phyloP scores from a whole-genome alignment of 2,329 filamentous ascomycete genomes.

The Sporothrix pallida region DNA sequence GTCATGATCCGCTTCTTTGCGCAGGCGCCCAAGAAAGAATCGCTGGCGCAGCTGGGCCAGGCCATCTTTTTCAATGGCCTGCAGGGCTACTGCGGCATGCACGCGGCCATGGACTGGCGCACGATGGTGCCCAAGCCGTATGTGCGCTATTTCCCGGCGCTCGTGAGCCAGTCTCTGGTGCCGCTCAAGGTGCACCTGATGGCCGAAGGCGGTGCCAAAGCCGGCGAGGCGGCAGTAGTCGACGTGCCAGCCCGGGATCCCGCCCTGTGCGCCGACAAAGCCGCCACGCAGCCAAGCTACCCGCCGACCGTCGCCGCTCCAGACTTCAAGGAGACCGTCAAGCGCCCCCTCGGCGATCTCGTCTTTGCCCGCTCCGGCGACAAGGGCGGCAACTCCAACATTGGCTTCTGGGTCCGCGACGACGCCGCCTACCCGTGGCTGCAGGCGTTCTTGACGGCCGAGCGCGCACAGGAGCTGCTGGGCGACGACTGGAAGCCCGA shows the following conservation, averaged over 20 bases:
- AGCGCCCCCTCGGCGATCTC: slow-evolving; percentile 43
- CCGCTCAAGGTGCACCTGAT: slow-evolving; percentile 32
- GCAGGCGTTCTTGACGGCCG: slow-evolving; percentile 44
- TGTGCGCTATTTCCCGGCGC: slow-evolving; percentile 46
- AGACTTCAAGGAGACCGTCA: slow-evolving; percentile 19
- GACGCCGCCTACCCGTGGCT: slow-evolving; percentile 32
- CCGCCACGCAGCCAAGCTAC: slow-evolving; percentile 28
- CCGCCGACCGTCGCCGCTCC: slow-evolving; percentile 32
- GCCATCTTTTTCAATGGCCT: slow-evolving; percentile 34
- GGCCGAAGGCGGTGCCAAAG: neutral
- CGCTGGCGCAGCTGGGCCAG: slow-evolving; percentile 31
- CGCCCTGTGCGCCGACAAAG: slow-evolving; percentile 11
- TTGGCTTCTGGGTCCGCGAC: slow-evolving; percentile 25
- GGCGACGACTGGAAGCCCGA: slow-evolving; percentile 51
- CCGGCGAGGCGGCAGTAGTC: neutral
- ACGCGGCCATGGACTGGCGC: slow-evolving; percentile 47
- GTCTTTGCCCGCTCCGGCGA: slow-evolving; percentile 45
- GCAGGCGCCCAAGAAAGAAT: slow-evolving; percentile 42
- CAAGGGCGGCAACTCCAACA: slow-evolving; percentile 39
- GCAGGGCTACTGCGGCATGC: slow-evolving; percentile 44
- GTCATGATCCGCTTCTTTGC: slow-evolving; percentile 52
- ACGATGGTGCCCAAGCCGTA: slow-evolving; percentile 46
- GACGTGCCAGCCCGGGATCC: slow-evolving; percentile 25
- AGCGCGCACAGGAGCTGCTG: slow-evolving; percentile 49
- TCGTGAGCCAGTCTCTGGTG: slow-evolving; percentile 35